Conservation (phyloP, 345 rosid genomes). For the Ceriops tagal region DNA sequence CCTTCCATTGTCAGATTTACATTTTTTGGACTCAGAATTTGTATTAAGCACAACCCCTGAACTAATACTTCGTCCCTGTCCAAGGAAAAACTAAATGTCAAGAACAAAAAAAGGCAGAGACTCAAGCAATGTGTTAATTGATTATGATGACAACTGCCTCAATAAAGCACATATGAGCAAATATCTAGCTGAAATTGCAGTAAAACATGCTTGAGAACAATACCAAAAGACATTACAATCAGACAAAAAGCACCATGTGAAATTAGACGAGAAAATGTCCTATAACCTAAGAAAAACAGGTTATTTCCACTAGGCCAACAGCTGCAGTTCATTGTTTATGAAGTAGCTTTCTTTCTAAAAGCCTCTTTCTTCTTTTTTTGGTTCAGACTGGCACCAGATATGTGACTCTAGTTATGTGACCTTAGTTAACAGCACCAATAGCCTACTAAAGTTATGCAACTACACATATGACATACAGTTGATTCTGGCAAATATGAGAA, state of each 20-base stretch:
- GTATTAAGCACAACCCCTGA: slow-evolving; percentile 28
- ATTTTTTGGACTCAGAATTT: slow-evolving; percentile 31
- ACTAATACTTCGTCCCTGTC: slow-evolving; percentile 45
- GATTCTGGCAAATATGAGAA: not conserved
- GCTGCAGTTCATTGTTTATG: not conserved
- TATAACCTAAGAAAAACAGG: not conserved
- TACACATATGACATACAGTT: not conserved
- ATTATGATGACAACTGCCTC: not conserved
- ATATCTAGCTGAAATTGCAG: too few relatives aligned
- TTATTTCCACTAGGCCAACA: not conserved
- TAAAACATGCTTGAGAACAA: too few relatives aligned
- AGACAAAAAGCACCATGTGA: too few relatives aligned
- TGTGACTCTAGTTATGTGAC: not conserved
- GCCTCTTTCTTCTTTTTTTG: not conserved
- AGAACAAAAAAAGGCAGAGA: not conserved
- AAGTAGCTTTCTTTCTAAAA: too few relatives aligned
- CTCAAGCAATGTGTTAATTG: not conserved
- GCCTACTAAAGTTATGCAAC: not conserved
- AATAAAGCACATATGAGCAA: too few relatives aligned
- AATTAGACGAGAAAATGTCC: too few relatives aligned
- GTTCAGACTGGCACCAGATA: not conserved
- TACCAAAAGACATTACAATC: too few relatives aligned
- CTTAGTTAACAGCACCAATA: not conserved
- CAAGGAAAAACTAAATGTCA: slow-evolving; percentile 9
- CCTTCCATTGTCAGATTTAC: slow-evolving; percentile 48